Percentiles rank a stretch among this genome's conserved stretches.
These are phyloP conservation scores for Juncus inflexus DNA, from an alignment of 176 grass and related monocot species.

Conservation along the genomic window DNA sequence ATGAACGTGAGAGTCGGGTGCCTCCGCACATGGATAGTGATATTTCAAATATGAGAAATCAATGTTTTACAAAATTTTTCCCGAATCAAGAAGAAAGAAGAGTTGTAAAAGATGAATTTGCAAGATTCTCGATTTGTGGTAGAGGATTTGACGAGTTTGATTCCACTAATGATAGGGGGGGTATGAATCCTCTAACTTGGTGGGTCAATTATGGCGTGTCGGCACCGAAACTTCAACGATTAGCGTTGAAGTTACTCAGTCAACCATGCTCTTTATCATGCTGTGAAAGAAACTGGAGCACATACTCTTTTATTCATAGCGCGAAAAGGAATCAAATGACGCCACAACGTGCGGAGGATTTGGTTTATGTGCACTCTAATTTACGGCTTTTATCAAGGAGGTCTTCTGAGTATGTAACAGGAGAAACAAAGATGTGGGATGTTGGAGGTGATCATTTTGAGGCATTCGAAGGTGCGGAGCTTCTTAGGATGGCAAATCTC, in stretches of 20 bases:
- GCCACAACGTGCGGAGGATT: neutral
- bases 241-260: too few species aligned
- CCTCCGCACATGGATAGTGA: conserved; percentile 9
- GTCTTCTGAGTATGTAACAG: neutral
- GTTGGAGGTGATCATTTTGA: too few species aligned
- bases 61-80: conserved; percentile 17
- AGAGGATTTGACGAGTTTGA: neutral
- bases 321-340: neutral
- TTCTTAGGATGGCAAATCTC: too few species aligned
- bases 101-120: conserved; percentile 2
- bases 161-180: neutral
- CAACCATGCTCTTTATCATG: too few species aligned
- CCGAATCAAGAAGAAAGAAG: neutral
- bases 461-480: too few species aligned
- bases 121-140: conserved; percentile 5
- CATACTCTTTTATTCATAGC: too few species aligned
- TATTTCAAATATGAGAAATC: conserved; percentile 12
- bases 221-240: too few species aligned
- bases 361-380: neutral
- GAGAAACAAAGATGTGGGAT: too few species aligned
- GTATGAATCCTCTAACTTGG: conserved; percentile 9
- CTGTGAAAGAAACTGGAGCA: too few species aligned
- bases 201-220: too few species aligned
- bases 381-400: neutral
- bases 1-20: neutral